Evolutionary conservation across 108 stramenopile species (phyloP).

Genomic region (Cyclotella kingstonii): DNA sequence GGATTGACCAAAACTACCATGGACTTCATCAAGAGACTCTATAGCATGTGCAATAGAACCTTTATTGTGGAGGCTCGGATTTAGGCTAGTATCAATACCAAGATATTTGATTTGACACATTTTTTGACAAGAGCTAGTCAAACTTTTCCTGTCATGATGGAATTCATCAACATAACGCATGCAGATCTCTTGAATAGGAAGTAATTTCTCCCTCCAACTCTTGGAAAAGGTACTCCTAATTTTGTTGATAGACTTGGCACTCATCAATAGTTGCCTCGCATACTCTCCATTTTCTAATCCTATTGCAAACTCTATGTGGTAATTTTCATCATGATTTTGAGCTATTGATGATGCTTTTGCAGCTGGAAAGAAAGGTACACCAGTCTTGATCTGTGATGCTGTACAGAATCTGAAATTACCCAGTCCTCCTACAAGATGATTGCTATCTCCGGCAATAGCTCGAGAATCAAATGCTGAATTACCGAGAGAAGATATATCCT

Average conservation of each 20-base stretch:
- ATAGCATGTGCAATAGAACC: conserved; percentile 80
- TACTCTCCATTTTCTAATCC: conserved; percentile 83
- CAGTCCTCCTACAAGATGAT: conserved; percentile 49
- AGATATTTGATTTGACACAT: conserved; percentile 35
- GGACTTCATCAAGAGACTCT: conserved; percentile 67
- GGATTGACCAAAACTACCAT: conserved; percentile 54
- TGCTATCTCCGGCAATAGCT: conserved; percentile 1
- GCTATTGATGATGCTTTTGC: conserved; percentile 42
- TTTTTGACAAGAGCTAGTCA: not conserved
- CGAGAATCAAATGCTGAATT: not conserved
- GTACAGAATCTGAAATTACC: conserved; percentile 85
- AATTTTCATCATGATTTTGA: not conserved
- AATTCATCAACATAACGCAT: conserved; percentile 23
- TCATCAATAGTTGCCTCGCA: conserved; percentile 39
- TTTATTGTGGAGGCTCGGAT: conserved; percentile 69
- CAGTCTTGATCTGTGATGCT: conserved; percentile 34
- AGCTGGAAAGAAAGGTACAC: conserved; percentile 82
- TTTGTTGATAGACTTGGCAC: conserved; percentile 47
- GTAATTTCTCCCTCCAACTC: conserved; percentile 42
- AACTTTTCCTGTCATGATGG: no score
- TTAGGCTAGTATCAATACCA: conserved; percentile 81
- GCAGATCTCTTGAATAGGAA: conserved; percentile 59
- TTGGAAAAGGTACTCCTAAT: conserved; percentile 45
- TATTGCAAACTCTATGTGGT: conserved; percentile 55
- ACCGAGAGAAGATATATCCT: conserved; percentile 49